Percentiles rank a stretch among this genome's conserved stretches.
These are phyloP conservation scores for Trebouxia sp. DNA, from an alignment of 139 green algal genomes.

Conservation along the genomic window DNA sequence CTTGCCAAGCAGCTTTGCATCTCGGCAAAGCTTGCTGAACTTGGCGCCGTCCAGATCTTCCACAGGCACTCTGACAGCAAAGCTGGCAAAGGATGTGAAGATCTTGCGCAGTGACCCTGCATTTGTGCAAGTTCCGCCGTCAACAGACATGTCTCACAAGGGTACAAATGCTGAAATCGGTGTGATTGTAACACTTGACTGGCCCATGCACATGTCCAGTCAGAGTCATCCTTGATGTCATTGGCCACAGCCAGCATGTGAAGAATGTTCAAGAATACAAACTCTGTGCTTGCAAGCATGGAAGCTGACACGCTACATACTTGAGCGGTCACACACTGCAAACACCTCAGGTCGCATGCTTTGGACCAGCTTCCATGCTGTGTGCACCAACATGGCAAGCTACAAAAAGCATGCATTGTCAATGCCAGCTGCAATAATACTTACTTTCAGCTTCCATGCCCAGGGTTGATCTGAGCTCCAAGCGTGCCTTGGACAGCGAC, in stretches of 20 bases:
- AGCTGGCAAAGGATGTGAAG: constrained; percentile 53
- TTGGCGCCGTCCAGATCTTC: constrained; percentile 50
- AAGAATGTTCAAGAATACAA: too few species aligned
- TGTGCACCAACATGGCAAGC: neutral
- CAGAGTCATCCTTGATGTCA: too few species aligned
- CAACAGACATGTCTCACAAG: neutral
- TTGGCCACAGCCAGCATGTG: too few species aligned
- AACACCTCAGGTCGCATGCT: too few species aligned
- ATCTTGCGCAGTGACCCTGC: constrained; percentile 54
- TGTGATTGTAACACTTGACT: too few species aligned
- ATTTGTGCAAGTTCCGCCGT: neutral
- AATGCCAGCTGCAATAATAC: too few species aligned
- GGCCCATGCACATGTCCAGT: too few species aligned
- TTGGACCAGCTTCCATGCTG: too few species aligned
- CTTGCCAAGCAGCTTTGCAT: constrained; percentile 43
- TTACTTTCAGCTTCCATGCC: constrained; percentile 52
- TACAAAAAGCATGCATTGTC: neutral
- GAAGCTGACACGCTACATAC: too few species aligned
- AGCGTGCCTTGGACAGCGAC: constrained; percentile 37
- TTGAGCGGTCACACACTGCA: too few species aligned
- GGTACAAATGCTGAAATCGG: too few species aligned
- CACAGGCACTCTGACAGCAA: constrained; percentile 46
- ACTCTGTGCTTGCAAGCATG: too few species aligned
- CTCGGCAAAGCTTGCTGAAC: constrained; percentile 53
- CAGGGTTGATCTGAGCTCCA: constrained; percentile 50